Evolutionary conservation across 257 asterid genomes (phyloP).

Genomic region (Eucommia ulmoides): DNA sequence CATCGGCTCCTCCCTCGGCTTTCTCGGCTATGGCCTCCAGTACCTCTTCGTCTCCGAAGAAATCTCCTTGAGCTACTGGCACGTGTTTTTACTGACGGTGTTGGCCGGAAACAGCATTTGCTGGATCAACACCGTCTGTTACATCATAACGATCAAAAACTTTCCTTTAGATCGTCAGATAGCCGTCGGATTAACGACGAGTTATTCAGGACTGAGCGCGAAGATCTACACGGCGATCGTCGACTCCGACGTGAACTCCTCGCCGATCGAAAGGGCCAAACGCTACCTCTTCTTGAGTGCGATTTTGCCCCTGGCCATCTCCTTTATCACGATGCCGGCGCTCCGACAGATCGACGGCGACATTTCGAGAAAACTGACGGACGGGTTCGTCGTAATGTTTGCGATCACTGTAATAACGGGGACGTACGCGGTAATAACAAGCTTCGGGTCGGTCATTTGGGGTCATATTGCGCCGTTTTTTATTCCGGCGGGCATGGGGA

Average conservation of each 20-base stretch:
- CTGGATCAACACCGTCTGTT: constrained; percentile 72
- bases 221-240: constrained; percentile 41
- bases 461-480: constrained; percentile 5
- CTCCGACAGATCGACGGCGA: constrained; percentile 20
- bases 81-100: constrained; percentile 39
- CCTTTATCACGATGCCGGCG: constrained; percentile 23
- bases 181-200: constrained; percentile 61
- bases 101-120: constrained; percentile 67
- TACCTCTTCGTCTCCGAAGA: constrained; percentile 34
- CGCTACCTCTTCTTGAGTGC: constrained; percentile 41
- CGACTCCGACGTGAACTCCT: constrained; percentile 14
- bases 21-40: constrained; percentile 67
- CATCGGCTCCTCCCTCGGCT: constrained; percentile 50
- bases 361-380: constrained; percentile 30
- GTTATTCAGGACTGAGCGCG: constrained; percentile 58
- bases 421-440: constrained; percentile 37
- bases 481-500: constrained; percentile 22
- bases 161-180: constrained; percentile 60
- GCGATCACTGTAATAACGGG: constrained; percentile 40
- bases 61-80: constrained; percentile 30
- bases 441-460: constrained; percentile 18
- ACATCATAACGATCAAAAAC: constrained; percentile 37
- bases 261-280: constrained; percentile 26
- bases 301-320: constrained; percentile 31
- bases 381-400: constrained; percentile 51